Evolutionary conservation across 2,329 filamentous ascomycete species (phyloP), one percentile per base, ranked within the genome.

Genomic region (Helicocarpus griseus): DNA sequence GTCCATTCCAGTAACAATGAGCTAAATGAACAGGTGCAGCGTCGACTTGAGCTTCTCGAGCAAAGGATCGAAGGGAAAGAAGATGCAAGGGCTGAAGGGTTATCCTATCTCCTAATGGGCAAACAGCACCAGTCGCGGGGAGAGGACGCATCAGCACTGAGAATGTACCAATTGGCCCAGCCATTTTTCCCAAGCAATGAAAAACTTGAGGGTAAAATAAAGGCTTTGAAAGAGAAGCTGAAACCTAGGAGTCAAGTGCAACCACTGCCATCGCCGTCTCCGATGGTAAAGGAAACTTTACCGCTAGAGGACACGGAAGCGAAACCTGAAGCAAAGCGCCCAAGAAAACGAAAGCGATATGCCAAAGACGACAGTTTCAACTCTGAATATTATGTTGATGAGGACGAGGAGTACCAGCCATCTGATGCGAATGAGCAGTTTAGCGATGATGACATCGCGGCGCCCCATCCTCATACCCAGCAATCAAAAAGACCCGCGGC

Each of bases 81-180:
- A 35, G 88, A 94, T 60, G 74, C 78, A 24, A 82, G 86, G 49
- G 84, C 87, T 0, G 88, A 95, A 56, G 93, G 91, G 0, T 69
- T 97, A 26, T 86, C 89, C 9, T 89, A 86, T 60, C 71, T 97
- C 31, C 76, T 96, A n/a, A 89, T 93, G 77, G 91, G 89, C 1
- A 87, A 93, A 58, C 89, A 96, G 65, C 87, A 94, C 63, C 89
- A 90, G 63, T 87, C 89, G 49, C 78, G 82, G 3, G 89, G 89
- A 1, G 87, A 96, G 58, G 83, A 94, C 48, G 74, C 73, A 3
- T 86, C 81, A 31, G 89, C 90, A 0, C 70, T 97, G 54, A 82
- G 81, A 59, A 91, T 93, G 81, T 96, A 95, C 63, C 85, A 91
- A 65, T 74, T 87, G 57, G 91, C 91, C 0, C 71, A 89, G 49